phyloP scores from a whole-genome alignment of 345 rosid genomes.

The Clarkia xantiana region DNA sequence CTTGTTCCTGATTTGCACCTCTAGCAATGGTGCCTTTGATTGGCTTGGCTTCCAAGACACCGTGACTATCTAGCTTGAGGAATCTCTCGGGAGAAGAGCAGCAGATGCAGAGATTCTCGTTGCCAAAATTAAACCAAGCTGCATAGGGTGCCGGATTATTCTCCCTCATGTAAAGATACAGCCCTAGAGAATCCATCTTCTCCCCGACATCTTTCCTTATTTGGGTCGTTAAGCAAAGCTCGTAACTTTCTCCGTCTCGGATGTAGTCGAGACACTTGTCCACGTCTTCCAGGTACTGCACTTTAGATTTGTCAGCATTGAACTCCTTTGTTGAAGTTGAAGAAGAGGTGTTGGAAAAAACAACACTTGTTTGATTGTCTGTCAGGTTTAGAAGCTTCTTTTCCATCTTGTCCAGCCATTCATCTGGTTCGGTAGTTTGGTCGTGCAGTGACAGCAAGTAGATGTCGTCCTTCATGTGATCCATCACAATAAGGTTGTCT shows the following conservation, averaged over 20 bases:
- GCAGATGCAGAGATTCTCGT: constrained; percentile 51
- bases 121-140: constrained; percentile 79
- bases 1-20: constrained; percentile 56
- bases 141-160: constrained; percentile 93
- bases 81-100: constrained; percentile 95
- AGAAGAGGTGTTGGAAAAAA: constrained; percentile 9
- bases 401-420: constrained; percentile 61
- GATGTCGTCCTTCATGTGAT: constrained; percentile 56
- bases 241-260: constrained; percentile 96
- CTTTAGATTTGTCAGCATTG: constrained; percentile 45
- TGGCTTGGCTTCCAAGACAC: constrained; percentile 70
- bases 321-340: constrained; percentile 26
- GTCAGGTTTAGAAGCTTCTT: constrained; percentile 34
- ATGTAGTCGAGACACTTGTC: constrained; percentile 56
- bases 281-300: constrained; percentile 54
- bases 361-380: constrained; percentile 17
- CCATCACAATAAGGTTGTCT: constrained; percentile 58
- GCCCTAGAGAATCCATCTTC: constrained; percentile 48
- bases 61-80: constrained; percentile 56
- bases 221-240: constrained; percentile 82
- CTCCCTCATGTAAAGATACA: constrained; percentile 71
- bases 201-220: constrained; percentile 35
- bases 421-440: constrained; percentile 13
- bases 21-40: constrained; percentile 88
- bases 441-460: constrained; percentile 57